A percentile compares a stretch with the other conserved stretches of the same genome.
Conservation (phyloP, 257 asterid genomes). For the Capsicum chinense region DNA sequence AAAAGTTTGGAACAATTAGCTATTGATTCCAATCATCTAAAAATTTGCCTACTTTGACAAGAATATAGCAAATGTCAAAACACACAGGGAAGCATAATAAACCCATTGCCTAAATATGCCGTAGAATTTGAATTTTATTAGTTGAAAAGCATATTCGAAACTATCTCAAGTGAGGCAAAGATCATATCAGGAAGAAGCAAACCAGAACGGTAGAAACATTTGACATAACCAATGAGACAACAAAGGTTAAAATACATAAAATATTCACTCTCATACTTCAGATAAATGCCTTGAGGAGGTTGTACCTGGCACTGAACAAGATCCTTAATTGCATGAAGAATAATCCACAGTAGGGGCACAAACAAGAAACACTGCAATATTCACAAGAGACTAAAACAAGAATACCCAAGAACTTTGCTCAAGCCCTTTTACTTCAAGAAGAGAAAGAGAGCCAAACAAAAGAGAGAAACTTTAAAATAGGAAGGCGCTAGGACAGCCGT, state of each 20-base stretch:
- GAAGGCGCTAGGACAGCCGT: background rate
- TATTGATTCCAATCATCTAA: background rate
- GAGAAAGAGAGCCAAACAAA: background rate
- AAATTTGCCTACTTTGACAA: background rate
- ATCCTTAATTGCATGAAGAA: background rate
- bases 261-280: background rate
- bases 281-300: background rate
- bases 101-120: background rate
- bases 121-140: background rate
- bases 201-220: background rate
- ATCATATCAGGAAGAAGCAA: background rate
- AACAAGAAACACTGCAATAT: slow-evolving; percentile 2
- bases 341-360: background rate
- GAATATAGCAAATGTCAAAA: background rate
- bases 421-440: background rate
- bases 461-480: background rate
- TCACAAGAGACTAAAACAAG: background rate
- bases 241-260: background rate
- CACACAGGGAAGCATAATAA: background rate
- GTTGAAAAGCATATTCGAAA: background rate
- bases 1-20: background rate
- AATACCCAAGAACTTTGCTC: background rate
- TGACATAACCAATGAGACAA: background rate
- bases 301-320: background rate
- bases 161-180: background rate